phyloP scores from a whole-genome alignment of 768 basidiomycete genomes.

The Filobasidium floriforme region DNA sequence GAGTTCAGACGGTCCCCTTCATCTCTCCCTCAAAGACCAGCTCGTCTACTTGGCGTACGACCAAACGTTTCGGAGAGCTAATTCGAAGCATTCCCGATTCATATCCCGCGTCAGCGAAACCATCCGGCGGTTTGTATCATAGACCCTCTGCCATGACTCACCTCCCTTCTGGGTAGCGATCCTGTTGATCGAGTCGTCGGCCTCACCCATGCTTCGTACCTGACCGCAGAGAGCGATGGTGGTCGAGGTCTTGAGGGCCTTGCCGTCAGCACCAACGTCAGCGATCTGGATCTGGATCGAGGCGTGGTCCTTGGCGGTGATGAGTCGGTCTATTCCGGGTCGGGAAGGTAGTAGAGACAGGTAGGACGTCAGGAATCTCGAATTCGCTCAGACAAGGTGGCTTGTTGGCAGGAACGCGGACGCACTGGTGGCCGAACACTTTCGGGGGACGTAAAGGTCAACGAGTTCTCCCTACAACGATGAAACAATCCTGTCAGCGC shows the following conservation, averaged over 20 bases:
- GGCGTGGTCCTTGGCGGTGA: conserved; percentile 98
- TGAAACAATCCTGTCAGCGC: not conserved
- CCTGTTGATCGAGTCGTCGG: conserved; percentile 92
- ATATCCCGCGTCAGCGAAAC: not conserved
- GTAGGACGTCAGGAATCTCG: not conserved
- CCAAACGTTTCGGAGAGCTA: conserved; percentile 95
- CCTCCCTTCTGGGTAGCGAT: conserved; percentile 89
- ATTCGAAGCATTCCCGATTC: not conserved
- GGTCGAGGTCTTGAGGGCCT: conserved; percentile 51
- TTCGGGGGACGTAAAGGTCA: conserved; percentile 99
- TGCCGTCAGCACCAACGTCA: conserved; percentile 80
- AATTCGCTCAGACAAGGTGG: too few species aligned
- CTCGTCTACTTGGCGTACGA: conserved; percentile 75
- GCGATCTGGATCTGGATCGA: conserved; percentile 92
- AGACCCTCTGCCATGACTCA: conserved; percentile 52
- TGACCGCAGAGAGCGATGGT: conserved; percentile 92
- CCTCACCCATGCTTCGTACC: conserved; percentile 89
- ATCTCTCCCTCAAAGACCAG: not conserved
- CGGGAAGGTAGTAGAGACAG: not conserved
- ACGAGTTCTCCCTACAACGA: conserved; percentile 80
- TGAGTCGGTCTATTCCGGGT: conserved; percentile 69
- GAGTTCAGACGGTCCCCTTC: not conserved
- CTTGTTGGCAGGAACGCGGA: conserved; percentile 28
- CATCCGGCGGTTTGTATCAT: too few species aligned
- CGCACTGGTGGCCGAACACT: conserved; percentile 94